Base-by-base conservation (phyloP, 495 filamentous ascomycete genomes). In the Aspergillus sclerotioniger region DNA sequence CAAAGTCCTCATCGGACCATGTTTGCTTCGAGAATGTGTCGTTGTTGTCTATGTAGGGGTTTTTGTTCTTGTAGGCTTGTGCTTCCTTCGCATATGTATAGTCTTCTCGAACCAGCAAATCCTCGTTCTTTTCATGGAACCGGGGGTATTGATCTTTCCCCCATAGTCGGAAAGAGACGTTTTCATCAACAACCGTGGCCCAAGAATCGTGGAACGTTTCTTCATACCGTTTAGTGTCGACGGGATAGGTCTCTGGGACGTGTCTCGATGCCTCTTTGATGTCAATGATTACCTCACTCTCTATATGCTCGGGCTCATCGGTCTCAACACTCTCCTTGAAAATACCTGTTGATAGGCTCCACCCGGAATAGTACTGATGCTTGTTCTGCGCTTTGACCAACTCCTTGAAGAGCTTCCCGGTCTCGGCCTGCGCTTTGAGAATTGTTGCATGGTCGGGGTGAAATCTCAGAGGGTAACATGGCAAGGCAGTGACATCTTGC, bases 251-350 rank as follows among this genome's bases (percentile, higher is more conserved):
- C 10, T 49, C 46, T 2, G 46, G 13, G 46, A 25, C 46, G 46
- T 19, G 19, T 49, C 25, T 0, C 46, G 46, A 8, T 29, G 46
- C 46, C 10, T 49, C 46, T 6, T 10, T 20, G 19, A 49, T 4
- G 20, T 49, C 46, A 15, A 49, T 21, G 19, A 49, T 49, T 8
- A 49, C 46, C 3, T 49, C 46, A 21, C 46, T 49, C 20, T 49
- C 46, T 8, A 49, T 49, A n/a, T 49, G 46, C 46, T 49, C 46
- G 6, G 46, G 46, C 6, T 19, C 28, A n/a, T 49, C 46, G 3
- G 46, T 21, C 46, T 28, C 20, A 2, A 49, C 21, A 8, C 28
- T 21, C 4, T 20, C 46, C 9, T 19, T 49, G 20, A 20, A 20
- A 7, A 8, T 49, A 20, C 28, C 10, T 21, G 28, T 49, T 19